phyloP scores from a whole-genome alignment of 768 basidiomycete species.

The Lactarius pseudohatsudake region DNA sequence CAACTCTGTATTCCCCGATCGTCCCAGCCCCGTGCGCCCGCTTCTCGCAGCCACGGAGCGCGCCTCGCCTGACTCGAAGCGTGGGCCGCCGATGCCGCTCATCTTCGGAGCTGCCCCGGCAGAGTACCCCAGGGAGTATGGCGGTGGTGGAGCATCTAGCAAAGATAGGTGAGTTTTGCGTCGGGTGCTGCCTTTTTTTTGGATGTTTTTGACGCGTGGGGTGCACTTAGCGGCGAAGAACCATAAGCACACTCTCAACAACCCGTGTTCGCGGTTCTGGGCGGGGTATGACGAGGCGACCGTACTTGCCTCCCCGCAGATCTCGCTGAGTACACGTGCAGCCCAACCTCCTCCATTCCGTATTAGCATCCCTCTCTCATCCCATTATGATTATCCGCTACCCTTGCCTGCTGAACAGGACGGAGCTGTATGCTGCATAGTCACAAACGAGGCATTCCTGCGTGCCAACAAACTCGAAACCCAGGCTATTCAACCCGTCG shows the following conservation, averaged over 20 bases:
- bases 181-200: constrained; percentile 31
- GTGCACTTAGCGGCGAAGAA: constrained; percentile 67
- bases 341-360: constrained; percentile 64
- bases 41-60: constrained; percentile 49
- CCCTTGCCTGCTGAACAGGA: constrained; percentile 43
- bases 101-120: constrained; percentile 76
- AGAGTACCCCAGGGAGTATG: constrained; percentile 85
- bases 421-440: constrained; percentile 50
- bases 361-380: background rate
- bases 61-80: constrained; percentile 57
- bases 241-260: constrained; percentile 81
- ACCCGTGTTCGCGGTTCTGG: constrained; percentile 85
- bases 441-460: constrained; percentile 80
- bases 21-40: constrained; percentile 47
- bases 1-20: constrained; percentile 50
- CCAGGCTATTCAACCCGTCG: constrained; percentile 82
- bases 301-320: too few relatives aligned
- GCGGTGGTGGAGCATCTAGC: constrained; percentile 68
- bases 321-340: constrained; percentile 87
- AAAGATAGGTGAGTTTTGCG: constrained; percentile 58
- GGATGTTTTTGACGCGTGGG: background rate
- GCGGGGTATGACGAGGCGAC: constrained; percentile 75
- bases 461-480: constrained; percentile 71
- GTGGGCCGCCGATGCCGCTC: constrained; percentile 67
- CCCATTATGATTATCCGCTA: background rate